Percentiles rank a stretch among this genome's conserved stretches.
Conservation (phyloP, 176 grass and related monocot genomes). For the Echinochloa phyllopogon region DNA sequence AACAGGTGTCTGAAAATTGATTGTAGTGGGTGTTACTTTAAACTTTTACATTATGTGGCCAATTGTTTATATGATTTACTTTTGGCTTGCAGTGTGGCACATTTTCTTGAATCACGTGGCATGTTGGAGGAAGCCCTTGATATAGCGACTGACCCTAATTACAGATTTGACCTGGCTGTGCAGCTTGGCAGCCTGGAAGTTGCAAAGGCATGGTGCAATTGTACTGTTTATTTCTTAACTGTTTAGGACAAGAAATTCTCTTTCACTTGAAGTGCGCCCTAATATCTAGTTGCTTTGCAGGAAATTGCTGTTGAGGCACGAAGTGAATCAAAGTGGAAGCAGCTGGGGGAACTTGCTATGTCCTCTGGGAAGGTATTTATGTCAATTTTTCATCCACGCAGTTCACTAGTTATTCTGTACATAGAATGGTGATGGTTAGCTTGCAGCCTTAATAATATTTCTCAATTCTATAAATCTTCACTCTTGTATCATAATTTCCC, state of each 20-base stretch:
- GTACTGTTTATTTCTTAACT: neutral
- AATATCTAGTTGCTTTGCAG: slow-evolving; percentile 42
- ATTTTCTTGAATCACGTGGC: slow-evolving; percentile 76
- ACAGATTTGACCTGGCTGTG: slow-evolving; percentile 90
- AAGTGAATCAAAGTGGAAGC: slow-evolving; percentile 94
- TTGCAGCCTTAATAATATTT: neutral
- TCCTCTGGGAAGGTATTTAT: slow-evolving; percentile 73
- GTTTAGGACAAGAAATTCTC: slow-evolving; percentile 21
- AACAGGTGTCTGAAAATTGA: slow-evolving; percentile 44
- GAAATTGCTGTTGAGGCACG: slow-evolving; percentile 69
- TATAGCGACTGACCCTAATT: slow-evolving; percentile 70
- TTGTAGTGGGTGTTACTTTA: slow-evolving; percentile 23
- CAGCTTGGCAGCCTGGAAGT: slow-evolving; percentile 79
- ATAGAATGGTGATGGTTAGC: slow-evolving; percentile 1
- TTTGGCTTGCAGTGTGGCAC: slow-evolving; percentile 62
- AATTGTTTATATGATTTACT: slow-evolving; percentile 1
- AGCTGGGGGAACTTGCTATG: slow-evolving; percentile 79
- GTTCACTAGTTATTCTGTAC: neutral
- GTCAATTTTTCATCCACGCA: neutral
- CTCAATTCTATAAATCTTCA: neutral
- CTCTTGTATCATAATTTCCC: neutral
- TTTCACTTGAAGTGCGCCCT: slow-evolving; percentile 22
- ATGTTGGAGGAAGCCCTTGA: slow-evolving; percentile 88
- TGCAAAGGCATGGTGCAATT: slow-evolving; percentile 67
- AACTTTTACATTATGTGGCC: neutral